phyloP scores from a whole-genome alignment of 2,329 filamentous ascomycete species.

The Aspergillus sp. region DNA sequence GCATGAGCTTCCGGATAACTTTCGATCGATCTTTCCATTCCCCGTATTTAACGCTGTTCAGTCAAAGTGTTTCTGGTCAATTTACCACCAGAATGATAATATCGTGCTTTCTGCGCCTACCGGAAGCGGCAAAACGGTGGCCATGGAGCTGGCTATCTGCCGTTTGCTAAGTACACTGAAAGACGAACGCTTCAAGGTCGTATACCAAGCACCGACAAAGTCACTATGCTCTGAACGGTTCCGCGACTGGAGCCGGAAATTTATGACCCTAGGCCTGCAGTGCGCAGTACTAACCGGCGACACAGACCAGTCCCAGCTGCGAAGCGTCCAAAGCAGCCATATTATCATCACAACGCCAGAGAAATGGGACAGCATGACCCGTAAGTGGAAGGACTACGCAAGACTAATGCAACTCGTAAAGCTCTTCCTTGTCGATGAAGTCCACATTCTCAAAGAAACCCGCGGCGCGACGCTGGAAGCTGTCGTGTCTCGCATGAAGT shows the following conservation, averaged over 20 bases:
- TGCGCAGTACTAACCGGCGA: constrained; percentile 78
- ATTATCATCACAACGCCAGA: constrained; percentile 85
- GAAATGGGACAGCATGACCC: constrained; percentile 84
- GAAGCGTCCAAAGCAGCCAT: constrained; percentile 61
- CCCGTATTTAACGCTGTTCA: constrained; percentile 73
- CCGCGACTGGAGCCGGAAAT: constrained; percentile 70
- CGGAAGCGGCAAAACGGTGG: constrained; percentile 74
- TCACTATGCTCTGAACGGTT: constrained; percentile 70
- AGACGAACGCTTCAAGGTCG: constrained; percentile 63
- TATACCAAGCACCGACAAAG: constrained; percentile 80
- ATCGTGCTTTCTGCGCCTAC: constrained; percentile 74
- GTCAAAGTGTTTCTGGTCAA: constrained; percentile 63
- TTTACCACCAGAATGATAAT: constrained; percentile 64
- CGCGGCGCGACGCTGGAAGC: constrained; percentile 74
- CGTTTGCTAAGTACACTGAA: constrained; percentile 52
- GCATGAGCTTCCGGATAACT: constrained; percentile 58
- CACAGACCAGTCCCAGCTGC: constrained; percentile 59
- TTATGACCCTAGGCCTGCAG: constrained; percentile 56
- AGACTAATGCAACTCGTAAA: constrained; percentile 67
- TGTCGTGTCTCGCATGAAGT: constrained; percentile 81
- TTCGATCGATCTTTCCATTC: constrained; percentile 63
- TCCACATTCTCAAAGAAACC: constrained; percentile 73
- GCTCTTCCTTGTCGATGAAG: constrained; percentile 77
- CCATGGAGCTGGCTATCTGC: constrained; percentile 76
- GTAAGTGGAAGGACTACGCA: constrained; percentile 76